Percentiles rank a stretch among this genome's conserved stretches.
These are phyloP conservation scores for Fusarium anthophilum DNA, from an alignment of 2,329 filamentous ascomycete genomes.

Conservation along the genomic window DNA sequence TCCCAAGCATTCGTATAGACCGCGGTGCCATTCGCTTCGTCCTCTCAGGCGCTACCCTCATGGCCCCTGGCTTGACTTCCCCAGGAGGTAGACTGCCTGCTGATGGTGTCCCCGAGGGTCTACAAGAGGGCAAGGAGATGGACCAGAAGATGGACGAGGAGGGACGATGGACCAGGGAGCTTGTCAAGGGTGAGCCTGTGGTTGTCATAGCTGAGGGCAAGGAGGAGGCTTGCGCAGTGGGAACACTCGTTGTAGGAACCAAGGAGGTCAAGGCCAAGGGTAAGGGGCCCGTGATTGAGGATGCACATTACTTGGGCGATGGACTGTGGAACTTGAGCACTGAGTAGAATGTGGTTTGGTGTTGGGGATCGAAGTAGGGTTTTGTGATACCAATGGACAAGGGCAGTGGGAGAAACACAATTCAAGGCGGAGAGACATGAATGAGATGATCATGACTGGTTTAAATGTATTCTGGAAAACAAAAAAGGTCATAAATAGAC, in stretches of 20 bases:
- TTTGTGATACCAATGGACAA: slow-evolving; percentile 36
- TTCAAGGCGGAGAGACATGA: neutral
- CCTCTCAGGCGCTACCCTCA: slow-evolving; percentile 89
- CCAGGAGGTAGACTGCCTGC: slow-evolving; percentile 81
- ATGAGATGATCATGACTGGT: neutral
- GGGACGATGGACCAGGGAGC: slow-evolving; percentile 69
- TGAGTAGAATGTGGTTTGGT: slow-evolving; percentile 49
- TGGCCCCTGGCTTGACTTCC: slow-evolving; percentile 93
- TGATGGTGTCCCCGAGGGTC: slow-evolving; percentile 47
- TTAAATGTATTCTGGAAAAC: neutral
- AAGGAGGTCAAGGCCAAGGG: slow-evolving; percentile 93
- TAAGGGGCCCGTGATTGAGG: slow-evolving; percentile 93
- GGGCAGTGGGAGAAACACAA: neutral
- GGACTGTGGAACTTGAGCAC: slow-evolving; percentile 82
- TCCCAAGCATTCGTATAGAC: slow-evolving; percentile 89
- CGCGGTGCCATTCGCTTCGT: slow-evolving; percentile 97
- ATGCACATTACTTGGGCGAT: slow-evolving; percentile 93
- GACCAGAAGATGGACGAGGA: slow-evolving; percentile 57
- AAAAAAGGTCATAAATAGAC: neutral
- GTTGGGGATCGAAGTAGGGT: neutral
- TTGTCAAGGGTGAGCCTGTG: slow-evolving; percentile 84
- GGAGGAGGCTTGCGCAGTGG: slow-evolving; percentile 88
- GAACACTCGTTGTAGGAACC: slow-evolving; percentile 83
- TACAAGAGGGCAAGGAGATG: slow-evolving; percentile 55
- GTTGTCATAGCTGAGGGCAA: slow-evolving; percentile 95